phyloP scores from a whole-genome alignment of 2,329 filamentous ascomycete genomes.

The Fusarium praegraminearum region DNA sequence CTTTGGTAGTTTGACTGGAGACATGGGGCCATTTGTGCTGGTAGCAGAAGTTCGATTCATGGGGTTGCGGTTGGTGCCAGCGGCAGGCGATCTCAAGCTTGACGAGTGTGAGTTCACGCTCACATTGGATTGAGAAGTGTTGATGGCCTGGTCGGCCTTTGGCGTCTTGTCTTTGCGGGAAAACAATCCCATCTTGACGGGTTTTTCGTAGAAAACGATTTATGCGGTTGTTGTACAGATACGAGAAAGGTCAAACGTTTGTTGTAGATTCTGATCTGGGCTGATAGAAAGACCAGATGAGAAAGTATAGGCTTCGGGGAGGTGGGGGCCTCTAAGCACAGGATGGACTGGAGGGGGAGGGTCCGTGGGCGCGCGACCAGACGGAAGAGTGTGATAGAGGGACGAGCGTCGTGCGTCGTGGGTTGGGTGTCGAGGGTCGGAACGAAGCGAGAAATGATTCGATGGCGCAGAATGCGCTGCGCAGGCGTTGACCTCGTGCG shows the following conservation, averaged over 20 bases:
- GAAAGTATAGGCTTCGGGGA: constrained; percentile 37
- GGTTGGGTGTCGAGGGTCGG: constrained; percentile 38
- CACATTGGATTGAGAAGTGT: constrained; percentile 61
- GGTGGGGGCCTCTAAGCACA: constrained; percentile 40
- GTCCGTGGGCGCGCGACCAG: constrained; percentile 34
- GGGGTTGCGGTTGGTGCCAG: constrained; percentile 47
- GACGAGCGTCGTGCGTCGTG: constrained; percentile 43
- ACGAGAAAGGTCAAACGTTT: constrained; percentile 8
- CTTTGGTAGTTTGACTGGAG: constrained; percentile 72
- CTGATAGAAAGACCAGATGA: constrained; percentile 42
- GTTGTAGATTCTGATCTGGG: constrained; percentile 32
- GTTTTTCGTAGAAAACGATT: constrained; percentile 17
- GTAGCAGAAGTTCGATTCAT: constrained; percentile 65
- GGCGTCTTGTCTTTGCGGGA: constrained; percentile 66
- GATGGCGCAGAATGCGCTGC: constrained; percentile 36
- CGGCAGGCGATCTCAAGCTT: constrained; percentile 50
- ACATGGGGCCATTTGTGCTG: constrained; percentile 64
- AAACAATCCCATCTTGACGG: constrained; percentile 65
- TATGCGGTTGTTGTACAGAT: constrained; percentile 24
- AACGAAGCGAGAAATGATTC: constrained; percentile 41
- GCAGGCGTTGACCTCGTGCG: constrained; percentile 34
- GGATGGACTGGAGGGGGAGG: constrained; percentile 40
- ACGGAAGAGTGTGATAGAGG: constrained; percentile 35
- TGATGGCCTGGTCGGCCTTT: constrained; percentile 57
- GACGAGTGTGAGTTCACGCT: constrained; percentile 66